These are phyloP conservation scores for Cladosporium sp. DNA, from an alignment of 2,329 filamentous ascomycete genomes.

Conservation along the genomic window DNA sequence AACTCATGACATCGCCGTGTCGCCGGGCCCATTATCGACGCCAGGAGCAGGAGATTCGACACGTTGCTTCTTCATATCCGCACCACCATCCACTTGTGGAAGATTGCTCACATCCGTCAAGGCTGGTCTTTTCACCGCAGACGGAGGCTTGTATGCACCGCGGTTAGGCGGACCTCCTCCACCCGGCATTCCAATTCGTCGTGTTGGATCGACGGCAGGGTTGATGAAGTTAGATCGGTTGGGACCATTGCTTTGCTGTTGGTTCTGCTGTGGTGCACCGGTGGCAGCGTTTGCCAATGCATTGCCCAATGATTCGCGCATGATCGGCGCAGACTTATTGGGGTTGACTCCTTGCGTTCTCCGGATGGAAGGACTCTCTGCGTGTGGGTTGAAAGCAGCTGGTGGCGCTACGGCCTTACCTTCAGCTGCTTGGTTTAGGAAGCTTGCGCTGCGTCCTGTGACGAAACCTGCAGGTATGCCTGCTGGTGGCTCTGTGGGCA, in stretches of 20 bases:
- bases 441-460: constrained; percentile 46
- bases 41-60: constrained; percentile 29
- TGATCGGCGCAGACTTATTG: constrained; percentile 70
- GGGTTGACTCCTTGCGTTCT: constrained; percentile 89
- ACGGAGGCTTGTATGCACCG: constrained; percentile 48
- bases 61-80: constrained; percentile 44
- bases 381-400: constrained; percentile 50
- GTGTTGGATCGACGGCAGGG: constrained; percentile 47
- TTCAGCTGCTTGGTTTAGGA: constrained; percentile 39
- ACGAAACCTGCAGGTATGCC: constrained; percentile 47
- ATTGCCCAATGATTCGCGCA: constrained; percentile 39
- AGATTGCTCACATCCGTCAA: constrained; percentile 51
- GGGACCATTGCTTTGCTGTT: constrained; percentile 22
- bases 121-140: constrained; percentile 37
- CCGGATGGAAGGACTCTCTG: constrained; percentile 71
- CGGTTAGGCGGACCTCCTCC: constrained; percentile 42
- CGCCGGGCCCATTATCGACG: constrained; percentile 11
- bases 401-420: constrained; percentile 36
- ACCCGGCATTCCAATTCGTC: constrained; percentile 52
- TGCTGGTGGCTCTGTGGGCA: constrained; percentile 30
- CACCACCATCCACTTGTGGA: constrained; percentile 36
- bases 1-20: constrained; percentile 11
- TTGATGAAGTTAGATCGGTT: constrained; percentile 48
- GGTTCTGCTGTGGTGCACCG: constrained; percentile 21
- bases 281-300: constrained; percentile 13